Conservation (phyloP, 225 moss, liverwort and hornwort species). For the Polytrichum formosum region DNA sequence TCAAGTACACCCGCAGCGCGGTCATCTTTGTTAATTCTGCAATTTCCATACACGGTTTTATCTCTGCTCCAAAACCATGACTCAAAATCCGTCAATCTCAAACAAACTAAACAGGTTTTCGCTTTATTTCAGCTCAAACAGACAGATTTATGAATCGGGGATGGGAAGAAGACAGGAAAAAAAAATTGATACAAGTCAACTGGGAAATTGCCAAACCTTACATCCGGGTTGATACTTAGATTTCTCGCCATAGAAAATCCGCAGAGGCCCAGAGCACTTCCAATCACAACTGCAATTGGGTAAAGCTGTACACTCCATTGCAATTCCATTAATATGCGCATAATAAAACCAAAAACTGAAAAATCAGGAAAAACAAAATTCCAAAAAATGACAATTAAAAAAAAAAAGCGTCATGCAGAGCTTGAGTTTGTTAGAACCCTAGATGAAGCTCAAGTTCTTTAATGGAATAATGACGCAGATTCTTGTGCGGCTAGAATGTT, state of each 20-base stretch:
- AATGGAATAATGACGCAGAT: neutral
- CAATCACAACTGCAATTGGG: constrained; percentile 19
- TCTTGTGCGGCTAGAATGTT: no score
- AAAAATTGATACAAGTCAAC: no score
- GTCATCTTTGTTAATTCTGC: constrained; percentile 41
- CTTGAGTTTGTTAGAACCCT: neutral
- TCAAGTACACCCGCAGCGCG: constrained; percentile 15
- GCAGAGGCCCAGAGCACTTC: constrained; percentile 26
- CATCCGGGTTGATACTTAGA: constrained; percentile 38
- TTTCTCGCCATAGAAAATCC: constrained; percentile 31
- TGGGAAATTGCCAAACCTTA: constrained; percentile 17
- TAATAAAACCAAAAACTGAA: neutral
- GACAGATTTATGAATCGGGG: no score
- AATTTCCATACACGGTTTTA: neutral
- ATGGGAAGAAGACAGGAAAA: no score
- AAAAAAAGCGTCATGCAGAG: neutral
- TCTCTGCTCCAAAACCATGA: no score
- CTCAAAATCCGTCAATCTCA: no score
- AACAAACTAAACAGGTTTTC: no score
- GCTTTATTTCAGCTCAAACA: no score
- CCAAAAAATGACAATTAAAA: neutral
- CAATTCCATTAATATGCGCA: neutral
- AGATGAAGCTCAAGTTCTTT: neutral
- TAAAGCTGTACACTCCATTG: constrained; percentile 15
- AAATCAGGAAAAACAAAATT: neutral